These are phyloP conservation scores for Trichoderma oligosporum DNA, from an alignment of 2,329 filamentous ascomycete genomes.

Conservation along the genomic window DNA sequence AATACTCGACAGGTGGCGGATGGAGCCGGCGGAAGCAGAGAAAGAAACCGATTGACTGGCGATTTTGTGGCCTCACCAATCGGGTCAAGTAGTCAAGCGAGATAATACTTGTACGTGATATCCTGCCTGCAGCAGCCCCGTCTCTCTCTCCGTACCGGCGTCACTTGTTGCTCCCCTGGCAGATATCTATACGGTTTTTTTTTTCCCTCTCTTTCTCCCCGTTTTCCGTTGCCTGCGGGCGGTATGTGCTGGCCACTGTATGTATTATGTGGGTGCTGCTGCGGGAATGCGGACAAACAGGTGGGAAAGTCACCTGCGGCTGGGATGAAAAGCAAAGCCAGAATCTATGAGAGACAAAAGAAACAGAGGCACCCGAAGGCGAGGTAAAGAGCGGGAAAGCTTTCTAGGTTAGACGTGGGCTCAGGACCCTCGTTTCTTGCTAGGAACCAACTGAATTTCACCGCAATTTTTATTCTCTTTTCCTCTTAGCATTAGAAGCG, in stretches of 20 bases:
- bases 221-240: not conserved
- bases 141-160: conserved; percentile 7
- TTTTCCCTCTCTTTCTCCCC: not conserved
- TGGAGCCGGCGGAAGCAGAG: conserved; percentile 11
- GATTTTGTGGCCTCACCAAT: conserved; percentile 10
- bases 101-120: not conserved
- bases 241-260: not conserved
- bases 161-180: not conserved
- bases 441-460: conserved; percentile 7
- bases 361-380: not conserved
- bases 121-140: conserved; percentile 14
- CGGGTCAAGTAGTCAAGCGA: conserved; percentile 4
- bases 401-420: not conserved
- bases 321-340: not conserved
- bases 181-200: not conserved
- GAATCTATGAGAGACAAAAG: not conserved
- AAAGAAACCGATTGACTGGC: not conserved
- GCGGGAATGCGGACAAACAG: conserved; percentile 17
- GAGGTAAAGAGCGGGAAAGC: not conserved
- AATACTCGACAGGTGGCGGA: conserved; percentile 17
- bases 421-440: not conserved
- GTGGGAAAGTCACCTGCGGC: conserved; percentile 8
- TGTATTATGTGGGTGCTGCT: conserved; percentile 13
- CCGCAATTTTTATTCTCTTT: conserved; percentile 23
- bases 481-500: conserved; percentile 7